Percentiles rank a stretch among this genome's conserved stretches.
These are phyloP conservation scores for Flaveria bidentis DNA, from an alignment of 129 eudicot genomes.

Conservation along the genomic window DNA sequence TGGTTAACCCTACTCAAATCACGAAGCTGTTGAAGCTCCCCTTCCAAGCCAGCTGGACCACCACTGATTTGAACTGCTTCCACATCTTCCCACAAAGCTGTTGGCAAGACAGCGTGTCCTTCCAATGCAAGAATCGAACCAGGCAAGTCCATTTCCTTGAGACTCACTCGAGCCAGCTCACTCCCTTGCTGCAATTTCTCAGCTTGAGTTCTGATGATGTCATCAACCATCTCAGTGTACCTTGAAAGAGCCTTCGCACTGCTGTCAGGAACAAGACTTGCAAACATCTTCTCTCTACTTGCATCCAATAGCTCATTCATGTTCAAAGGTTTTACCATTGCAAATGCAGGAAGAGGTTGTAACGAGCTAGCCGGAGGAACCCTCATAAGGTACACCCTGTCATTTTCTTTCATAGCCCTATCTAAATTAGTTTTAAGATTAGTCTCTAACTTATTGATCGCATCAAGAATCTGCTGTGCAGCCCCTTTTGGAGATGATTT, in stretches of 20 bases:
- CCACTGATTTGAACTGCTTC: conserved; percentile 97
- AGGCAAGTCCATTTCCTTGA: conserved; percentile 97
- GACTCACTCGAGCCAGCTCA: conserved; percentile 97
- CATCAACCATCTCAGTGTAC: conserved; percentile 99
- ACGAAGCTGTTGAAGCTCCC: conserved; percentile 87
- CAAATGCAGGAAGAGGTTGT: conserved; percentile 78
- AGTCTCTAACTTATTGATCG: conserved; percentile 65
- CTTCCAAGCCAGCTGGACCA: conserved; percentile 94
- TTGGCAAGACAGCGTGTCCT: conserved; percentile 74
- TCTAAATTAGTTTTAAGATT: conserved; percentile 75
- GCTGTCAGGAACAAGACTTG: conserved; percentile 93
- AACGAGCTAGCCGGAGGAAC: conserved; percentile 88
- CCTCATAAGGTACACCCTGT: conserved; percentile 96
- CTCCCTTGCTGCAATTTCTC: conserved; percentile 96
- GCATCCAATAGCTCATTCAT: conserved; percentile 88
- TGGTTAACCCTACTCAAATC: conserved; percentile 88
- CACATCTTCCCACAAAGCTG: conserved; percentile 79
- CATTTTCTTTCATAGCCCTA: conserved; percentile 93
- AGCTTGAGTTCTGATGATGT: conserved; percentile 89
- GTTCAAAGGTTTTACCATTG: conserved; percentile 89
- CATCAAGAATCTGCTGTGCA: conserved; percentile 91
- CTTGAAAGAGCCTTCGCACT: conserved; percentile 93
- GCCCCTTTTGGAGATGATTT: conserved; percentile 86
- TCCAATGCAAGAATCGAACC: conserved; percentile 88
- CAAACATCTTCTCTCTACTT: conserved; percentile 91